phyloP scores from a whole-genome alignment of 208 protist species.

The Sergeia podlipaevii region DNA sequence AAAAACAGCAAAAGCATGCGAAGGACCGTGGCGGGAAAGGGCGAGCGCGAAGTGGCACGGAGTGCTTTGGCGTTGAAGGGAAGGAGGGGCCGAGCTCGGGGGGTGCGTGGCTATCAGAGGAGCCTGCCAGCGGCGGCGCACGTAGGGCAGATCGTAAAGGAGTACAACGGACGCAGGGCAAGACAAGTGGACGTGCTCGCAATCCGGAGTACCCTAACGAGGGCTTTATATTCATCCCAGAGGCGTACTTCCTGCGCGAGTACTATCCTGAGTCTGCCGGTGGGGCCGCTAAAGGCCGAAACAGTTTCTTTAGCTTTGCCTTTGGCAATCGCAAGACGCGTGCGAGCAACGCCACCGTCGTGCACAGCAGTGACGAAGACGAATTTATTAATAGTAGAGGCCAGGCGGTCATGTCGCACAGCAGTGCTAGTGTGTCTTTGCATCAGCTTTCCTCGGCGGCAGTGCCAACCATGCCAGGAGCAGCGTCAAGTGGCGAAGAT shows the following conservation, averaged over 20 bases:
- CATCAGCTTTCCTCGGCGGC: too few species aligned
- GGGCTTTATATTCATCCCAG: conserved; percentile 7
- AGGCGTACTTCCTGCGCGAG: conserved; percentile 8
- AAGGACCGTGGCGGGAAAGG: too few species aligned
- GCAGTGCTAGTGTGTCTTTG: too few species aligned
- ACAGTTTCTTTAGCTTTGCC: conserved; percentile 2
- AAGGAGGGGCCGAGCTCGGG: too few species aligned
- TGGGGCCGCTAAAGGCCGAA: background rate
- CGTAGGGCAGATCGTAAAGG: background rate
- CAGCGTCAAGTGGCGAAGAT: too few species aligned
- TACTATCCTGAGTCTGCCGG: conserved; percentile 6
- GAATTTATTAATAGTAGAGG: too few species aligned
- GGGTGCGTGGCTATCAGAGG: too few species aligned
- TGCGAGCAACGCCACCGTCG: background rate
- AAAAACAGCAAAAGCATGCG: too few species aligned
- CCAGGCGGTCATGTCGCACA: too few species aligned
- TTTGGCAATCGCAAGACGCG: background rate
- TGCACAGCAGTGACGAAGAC: background rate
- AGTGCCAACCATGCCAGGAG: too few species aligned
- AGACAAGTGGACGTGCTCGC: background rate
- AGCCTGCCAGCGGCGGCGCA: background rate
- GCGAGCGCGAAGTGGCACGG: too few species aligned
- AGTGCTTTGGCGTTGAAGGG: too few species aligned
- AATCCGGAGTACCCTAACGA: conserved; percentile 11
- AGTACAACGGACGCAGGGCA: background rate